Base-by-base conservation (phyloP, 768 basidiomycete species). In the Boletus tomentosulus region DNA sequence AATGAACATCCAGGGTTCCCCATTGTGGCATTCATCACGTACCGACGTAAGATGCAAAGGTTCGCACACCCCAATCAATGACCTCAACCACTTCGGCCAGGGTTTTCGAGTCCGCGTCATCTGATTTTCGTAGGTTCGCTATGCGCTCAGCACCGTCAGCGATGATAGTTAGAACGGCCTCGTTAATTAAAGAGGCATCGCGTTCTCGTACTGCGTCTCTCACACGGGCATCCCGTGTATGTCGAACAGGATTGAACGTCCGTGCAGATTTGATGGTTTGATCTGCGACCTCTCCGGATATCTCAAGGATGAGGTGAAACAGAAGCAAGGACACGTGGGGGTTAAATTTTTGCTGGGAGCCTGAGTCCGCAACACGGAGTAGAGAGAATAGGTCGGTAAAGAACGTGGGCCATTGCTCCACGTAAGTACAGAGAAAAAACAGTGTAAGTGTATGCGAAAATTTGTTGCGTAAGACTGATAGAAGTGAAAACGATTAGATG, bases 201-300 rank as follows among this genome's bases (percentile, higher is more conserved):
- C 87, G 78, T 61, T 92, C 90, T 56, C 97, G 80, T 30, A 99
- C 89, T 19, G 86, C 86, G 69, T 98, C 95, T 44, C 97, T 77
- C 46, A 98, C 86, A 46, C 84, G 82, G 19, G 76, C 84, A 73
- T 99, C 97, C 51, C 93, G 83, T 43, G 79, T 75, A 65, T 92
- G 86, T 46, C 97, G 81, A 46, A 77, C 81, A 8, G 78, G 73
- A 50, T 77, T 84, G 66, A 81, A 93, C 41, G 82, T 69, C 48
- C 95, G 78, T 13, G 94, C 95, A 47, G 89, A 80, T 72, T 96
- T 93, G 63, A 98, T 84, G 57, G 92, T 83, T 63, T 92, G 89
- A 74, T 99, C 97, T 47, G 92, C 92, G n/a, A 98, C 89, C 71
- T 99, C 97, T 12, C 90, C 89, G 0, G 94, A 95, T 50, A 98